Evolutionary conservation across 257 asterid species (phyloP).

Genomic region (Fraxinus anomala): DNA sequence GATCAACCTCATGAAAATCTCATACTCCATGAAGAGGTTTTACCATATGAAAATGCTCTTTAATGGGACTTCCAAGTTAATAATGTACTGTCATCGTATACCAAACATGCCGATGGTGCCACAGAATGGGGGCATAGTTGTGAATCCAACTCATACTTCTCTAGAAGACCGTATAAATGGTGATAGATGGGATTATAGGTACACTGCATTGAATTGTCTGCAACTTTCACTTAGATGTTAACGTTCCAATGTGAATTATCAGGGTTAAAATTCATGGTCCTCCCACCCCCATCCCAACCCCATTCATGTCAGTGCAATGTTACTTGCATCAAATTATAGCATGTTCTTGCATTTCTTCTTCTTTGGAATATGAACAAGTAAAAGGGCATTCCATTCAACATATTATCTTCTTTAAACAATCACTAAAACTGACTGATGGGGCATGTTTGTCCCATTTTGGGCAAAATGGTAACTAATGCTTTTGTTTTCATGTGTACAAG

Average conservation of each 20-base stretch:
- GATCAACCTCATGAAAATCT: too few species aligned
- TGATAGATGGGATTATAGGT: constrained; percentile 32
- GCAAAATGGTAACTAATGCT: not conserved
- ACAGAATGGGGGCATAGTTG: too few species aligned
- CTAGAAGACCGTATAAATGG: constrained; percentile 7
- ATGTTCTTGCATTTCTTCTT: not conserved
- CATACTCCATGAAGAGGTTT: too few species aligned
- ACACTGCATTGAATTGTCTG: constrained; percentile 38
- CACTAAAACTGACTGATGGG: not conserved
- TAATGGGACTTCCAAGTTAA: too few species aligned
- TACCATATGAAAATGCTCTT: too few species aligned
- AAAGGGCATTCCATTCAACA: not conserved
- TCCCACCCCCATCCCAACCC: not conserved
- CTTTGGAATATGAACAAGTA: not conserved
- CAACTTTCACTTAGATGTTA: constrained; percentile 43
- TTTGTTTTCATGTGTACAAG: not conserved
- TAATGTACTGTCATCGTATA: too few species aligned
- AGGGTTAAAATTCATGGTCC: constrained; percentile 8
- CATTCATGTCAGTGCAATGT: not conserved
- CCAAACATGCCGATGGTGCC: too few species aligned
- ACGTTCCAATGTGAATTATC: constrained; percentile 21
- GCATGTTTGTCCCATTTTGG: constrained; percentile 1
- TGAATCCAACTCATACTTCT: too few species aligned
- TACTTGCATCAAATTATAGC: not conserved
- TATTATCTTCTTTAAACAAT: not conserved